Base-by-base conservation (phyloP, 331 rosid species). In the Acacia concinna region DNA sequence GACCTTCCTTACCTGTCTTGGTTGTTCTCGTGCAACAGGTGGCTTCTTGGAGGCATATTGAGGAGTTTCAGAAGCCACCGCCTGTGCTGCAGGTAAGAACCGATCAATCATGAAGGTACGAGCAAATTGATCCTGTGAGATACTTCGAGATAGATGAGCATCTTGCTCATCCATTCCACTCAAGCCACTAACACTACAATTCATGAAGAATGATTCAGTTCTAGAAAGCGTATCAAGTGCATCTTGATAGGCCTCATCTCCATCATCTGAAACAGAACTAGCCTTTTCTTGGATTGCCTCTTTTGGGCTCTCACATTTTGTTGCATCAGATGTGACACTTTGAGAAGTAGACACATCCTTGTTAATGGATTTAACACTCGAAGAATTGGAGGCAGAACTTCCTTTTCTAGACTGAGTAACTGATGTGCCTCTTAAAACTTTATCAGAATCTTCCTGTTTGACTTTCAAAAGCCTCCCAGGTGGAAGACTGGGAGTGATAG, bases 31-130 rank as follows among this genome's bases (percentile, higher is more conserved):
- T 71, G 81, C 83, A 83, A 78, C 77, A 56, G 47, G 73, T 60
- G 74, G 83, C 81, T 87, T 94, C 79, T 86, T 87, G 74, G 79
- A 69, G 73, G 82, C 73, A 84, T 82, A 73, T 47, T 84, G 91
- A 66, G 89, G 90, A 38, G 86, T 76, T 62, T 91, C 94, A 37
- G 89, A 86, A 83, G 85, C 90, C 90, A 91, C 82, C 62, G 96
- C 97, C 80, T 92, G 89, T 8, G 98, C 99, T 71, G 99, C 98
- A 65, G 93, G 92, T 77, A 95, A 82, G 84, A 95, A 95, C 41
- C 99, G 86, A 59, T 85, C 96, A 79, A 93, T 90, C 93, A 95
- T 95, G 91, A 90, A 91, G 86, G 91, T 84, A 6, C 87, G 88
- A 64, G 85, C 65, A 52, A 81, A 85, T 75, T 83, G 86, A 82